A percentile compares a stretch with the other conserved stretches of the same genome.
phyloP scores from a whole-genome alignment of 805 yeast species.

The Blastobotrys attinorum region DNA sequence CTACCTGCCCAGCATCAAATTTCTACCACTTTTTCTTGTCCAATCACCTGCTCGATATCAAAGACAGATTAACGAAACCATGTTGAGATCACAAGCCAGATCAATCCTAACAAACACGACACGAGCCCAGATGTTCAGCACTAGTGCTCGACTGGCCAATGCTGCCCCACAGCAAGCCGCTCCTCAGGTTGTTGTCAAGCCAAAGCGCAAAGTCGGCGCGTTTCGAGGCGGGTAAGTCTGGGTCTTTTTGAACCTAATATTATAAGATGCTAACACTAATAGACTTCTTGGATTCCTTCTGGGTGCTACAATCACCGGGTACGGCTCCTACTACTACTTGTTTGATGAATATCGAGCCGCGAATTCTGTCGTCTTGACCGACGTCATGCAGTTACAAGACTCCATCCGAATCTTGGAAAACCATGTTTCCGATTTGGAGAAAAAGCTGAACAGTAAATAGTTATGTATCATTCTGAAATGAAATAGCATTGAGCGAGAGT shows the following conservation, averaged over 20 bases:
- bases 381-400: slow-evolving; percentile 61
- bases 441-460: slow-evolving; percentile 8
- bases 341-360: slow-evolving; percentile 70
- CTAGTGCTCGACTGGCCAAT: too few species aligned
- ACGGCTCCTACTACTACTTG: slow-evolving; percentile 68
- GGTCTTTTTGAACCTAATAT: background rate
- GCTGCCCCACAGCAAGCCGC: too few species aligned
- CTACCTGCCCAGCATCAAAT: too few species aligned
- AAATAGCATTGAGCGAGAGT: too few species aligned
- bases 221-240: slow-evolving; percentile 35
- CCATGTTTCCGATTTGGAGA: slow-evolving; percentile 40
- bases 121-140: too few species aligned
- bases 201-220: slow-evolving; percentile 31
- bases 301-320: slow-evolving; percentile 70
- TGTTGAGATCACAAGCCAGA: background rate
- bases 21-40: too few species aligned
- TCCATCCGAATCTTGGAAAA: slow-evolving; percentile 61
- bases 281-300: slow-evolving; percentile 66
- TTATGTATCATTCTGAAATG: background rate
- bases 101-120: too few species aligned
- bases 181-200: background rate
- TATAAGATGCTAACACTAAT: slow-evolving; percentile 4
- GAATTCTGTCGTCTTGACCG: slow-evolving; percentile 65
- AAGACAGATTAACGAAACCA: background rate
- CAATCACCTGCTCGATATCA: too few species aligned